Base-by-base conservation (phyloP, 306 rosid species). In the Corylus heterophylla region DNA sequence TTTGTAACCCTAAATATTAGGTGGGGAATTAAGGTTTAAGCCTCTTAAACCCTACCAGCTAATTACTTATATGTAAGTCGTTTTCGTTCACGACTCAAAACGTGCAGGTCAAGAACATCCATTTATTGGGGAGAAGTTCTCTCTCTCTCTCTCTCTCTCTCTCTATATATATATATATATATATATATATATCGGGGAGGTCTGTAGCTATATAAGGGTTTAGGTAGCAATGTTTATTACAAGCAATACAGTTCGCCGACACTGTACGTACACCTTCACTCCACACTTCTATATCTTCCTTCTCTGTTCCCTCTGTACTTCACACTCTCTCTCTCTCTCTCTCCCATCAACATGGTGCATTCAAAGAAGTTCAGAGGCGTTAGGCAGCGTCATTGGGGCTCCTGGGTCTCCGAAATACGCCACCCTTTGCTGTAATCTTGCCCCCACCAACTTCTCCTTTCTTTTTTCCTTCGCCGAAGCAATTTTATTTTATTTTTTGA, bases 351-450 rank as follows among this genome's bases (percentile, higher is more conserved):
- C 70, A 84, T 81, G 87, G 88, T 79, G 56, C 83, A 78, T 39
- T 74, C 90, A 25, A 84, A 87, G 83, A 87, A 87, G 86, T 84
- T 82, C 84, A 82, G 88, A 82, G 90, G 90, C 4, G 90, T 87
- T 47, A 75, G 90, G 81, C 90, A 87, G 75, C 79, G 90, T 12
- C 88, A 87, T 0, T 87, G 90, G 90, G 90, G 90, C 25, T 87
- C 90, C 5, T 87, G 90, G 90, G 90, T 87, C 18, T 74, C 90
- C 3, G 90, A 87, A 85, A 87, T 87, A 52, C 88, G 88, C 55
- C 90, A 87, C 75, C 90, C 90, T 16, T 73, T 87, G 71, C 81
- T 87, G 90, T 87, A 84, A 79, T 74, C 71, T 35, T 52, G 18
- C 68, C 50, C 54, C 37, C 35, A 20, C 48, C 13, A 20, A 25